A percentile compares a stretch with the other conserved stretches of the same genome.
Conservation (phyloP, 768 basidiomycete species). For the Kwoniella dejecticola region DNA sequence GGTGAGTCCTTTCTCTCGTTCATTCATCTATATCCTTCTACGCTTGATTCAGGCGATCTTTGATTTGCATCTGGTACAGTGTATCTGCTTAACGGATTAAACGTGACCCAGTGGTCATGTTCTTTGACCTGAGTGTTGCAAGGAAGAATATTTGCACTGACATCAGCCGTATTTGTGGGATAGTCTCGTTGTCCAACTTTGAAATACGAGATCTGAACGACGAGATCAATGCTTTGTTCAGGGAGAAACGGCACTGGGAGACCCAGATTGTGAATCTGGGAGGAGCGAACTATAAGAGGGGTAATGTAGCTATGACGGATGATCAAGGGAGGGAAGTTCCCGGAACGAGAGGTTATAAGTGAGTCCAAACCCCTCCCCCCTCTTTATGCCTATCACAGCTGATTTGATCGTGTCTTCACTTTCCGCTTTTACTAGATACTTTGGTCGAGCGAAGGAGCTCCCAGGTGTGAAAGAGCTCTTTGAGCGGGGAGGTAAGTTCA, state of each 20-base stretch:
- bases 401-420: too few species aligned
- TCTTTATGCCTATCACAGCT: too few species aligned
- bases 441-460: slow-evolving; percentile 92
- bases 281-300: slow-evolving; percentile 92
- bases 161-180: neutral
- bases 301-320: slow-evolving; percentile 84
- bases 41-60: too few species aligned
- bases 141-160: neutral
- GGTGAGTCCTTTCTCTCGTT: slow-evolving; percentile 62
- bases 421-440: slow-evolving; percentile 67
- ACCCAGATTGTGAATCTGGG: slow-evolving; percentile 95
- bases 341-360: slow-evolving; percentile 98
- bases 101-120: too few species aligned
- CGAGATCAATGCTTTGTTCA: slow-evolving; percentile 92
- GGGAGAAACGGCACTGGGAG: slow-evolving; percentile 97
- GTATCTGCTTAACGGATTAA: too few species aligned
- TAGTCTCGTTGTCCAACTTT: slow-evolving; percentile 91
- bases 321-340: slow-evolving; percentile 95
- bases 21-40: too few species aligned
- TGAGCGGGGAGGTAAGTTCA: slow-evolving; percentile 68
- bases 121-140: too few species aligned
- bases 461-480: slow-evolving; percentile 97
- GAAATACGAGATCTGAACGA: slow-evolving; percentile 95
- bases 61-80: too few species aligned
- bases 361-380: slow-evolving; percentile 36